phyloP scores from a whole-genome alignment of 73 alveolate genomes.

The Stentor coeruleus region DNA sequence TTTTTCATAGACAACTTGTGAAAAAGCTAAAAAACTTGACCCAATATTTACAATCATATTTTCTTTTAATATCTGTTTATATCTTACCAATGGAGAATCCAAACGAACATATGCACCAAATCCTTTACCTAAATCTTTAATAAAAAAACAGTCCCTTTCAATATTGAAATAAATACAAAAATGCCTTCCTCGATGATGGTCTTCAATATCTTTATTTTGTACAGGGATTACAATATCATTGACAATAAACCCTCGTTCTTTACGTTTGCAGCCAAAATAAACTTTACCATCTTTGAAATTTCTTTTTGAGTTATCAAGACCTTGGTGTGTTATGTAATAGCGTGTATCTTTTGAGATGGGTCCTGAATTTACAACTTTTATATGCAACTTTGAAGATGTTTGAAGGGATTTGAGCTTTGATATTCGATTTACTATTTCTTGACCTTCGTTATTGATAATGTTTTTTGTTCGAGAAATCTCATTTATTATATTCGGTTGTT shows the following conservation, averaged over 20 bases:
- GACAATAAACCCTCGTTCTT: background rate
- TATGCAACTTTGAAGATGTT: background rate
- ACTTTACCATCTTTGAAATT: background rate
- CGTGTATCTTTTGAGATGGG: background rate
- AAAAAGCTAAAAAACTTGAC: background rate
- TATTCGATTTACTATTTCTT: background rate
- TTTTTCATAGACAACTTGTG: constrained; percentile 35
- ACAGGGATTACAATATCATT: background rate
- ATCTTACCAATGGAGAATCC: constrained; percentile 18
- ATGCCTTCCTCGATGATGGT: background rate
- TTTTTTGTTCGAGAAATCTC: background rate
- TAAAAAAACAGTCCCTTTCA: background rate
- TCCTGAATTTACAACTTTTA: background rate
- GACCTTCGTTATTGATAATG: background rate
- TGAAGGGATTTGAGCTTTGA: background rate
- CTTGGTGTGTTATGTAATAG: background rate
- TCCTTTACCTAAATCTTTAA: constrained; percentile 5
- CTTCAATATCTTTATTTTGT: constrained; percentile 30
- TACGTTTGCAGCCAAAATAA: background rate
- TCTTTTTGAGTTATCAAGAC: background rate
- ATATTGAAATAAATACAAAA: background rate
- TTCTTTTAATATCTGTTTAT: too few relatives aligned
- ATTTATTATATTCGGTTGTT: background rate
- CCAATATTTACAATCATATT: background rate
- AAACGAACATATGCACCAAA: background rate